These are phyloP conservation scores for Tetrapisispora fleetii DNA, from an alignment of 805 yeast species.

Conservation along the genomic window DNA sequence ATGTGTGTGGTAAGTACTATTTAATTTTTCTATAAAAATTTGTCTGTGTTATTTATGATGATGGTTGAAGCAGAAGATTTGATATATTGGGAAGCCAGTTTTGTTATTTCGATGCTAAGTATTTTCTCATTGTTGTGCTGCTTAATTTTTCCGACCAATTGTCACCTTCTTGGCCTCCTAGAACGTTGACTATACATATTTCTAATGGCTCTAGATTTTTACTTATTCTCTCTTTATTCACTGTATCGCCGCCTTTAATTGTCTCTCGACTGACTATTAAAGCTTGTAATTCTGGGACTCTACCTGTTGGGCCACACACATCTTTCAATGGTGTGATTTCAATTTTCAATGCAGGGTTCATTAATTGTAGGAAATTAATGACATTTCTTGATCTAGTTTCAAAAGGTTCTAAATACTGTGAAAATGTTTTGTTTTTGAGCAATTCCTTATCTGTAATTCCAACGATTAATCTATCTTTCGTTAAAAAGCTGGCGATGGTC, in stretches of 20 bases:
- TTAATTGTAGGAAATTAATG: conserved; percentile 36
- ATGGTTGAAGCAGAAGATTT: neutral
- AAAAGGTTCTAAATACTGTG: conserved; percentile 53
- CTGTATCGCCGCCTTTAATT: conserved; percentile 55
- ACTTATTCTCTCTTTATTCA: conserved; percentile 55
- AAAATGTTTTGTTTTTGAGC: conserved; percentile 63
- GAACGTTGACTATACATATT: conserved; percentile 47
- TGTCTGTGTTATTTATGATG: neutral
- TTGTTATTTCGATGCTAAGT: neutral
- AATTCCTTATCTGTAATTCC: conserved; percentile 78
- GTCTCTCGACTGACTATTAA: conserved; percentile 79
- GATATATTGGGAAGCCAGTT: too few species aligned
- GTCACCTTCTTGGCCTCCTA: conserved; percentile 50
- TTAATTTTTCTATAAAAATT: too few species aligned
- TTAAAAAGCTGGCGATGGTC: conserved; percentile 57
- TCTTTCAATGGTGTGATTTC: conserved; percentile 63
- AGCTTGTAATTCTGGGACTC: conserved; percentile 61
- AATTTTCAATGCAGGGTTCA: conserved; percentile 38
- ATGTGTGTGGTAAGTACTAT: too few species aligned
- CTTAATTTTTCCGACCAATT: conserved; percentile 70
- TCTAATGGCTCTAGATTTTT: conserved; percentile 44
- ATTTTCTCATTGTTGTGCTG: conserved; percentile 62
- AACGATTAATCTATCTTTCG: conserved; percentile 48
- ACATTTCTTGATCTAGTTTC: conserved; percentile 42
- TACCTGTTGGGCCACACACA: conserved; percentile 90